Evolutionary conservation across 2,329 filamentous ascomycete species (phyloP).

Genomic region (Sclerotinia subarctica): DNA sequence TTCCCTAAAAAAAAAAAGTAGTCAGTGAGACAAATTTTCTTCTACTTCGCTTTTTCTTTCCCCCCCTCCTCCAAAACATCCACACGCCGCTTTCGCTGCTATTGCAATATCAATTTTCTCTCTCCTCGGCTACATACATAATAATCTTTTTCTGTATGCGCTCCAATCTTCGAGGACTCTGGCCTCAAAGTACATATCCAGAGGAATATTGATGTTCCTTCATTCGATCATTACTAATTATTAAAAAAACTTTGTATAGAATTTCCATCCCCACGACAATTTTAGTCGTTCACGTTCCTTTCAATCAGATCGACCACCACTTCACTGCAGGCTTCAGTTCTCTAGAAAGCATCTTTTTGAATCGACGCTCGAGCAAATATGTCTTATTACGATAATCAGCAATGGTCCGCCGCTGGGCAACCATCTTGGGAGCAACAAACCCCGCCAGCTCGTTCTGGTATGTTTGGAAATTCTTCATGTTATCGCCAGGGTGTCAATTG

Average conservation of each 20-base stretch:
- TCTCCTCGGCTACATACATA: constrained; percentile 17
- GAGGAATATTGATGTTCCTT: background rate
- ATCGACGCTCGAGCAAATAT: constrained; percentile 42
- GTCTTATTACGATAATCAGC: constrained; percentile 68
- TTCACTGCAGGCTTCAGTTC: constrained; percentile 38
- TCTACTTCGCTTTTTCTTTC: constrained; percentile 14
- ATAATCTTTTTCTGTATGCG: constrained; percentile 3
- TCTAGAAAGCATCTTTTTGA: constrained; percentile 34
- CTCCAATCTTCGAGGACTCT: constrained; percentile 5
- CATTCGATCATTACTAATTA: constrained; percentile 12
- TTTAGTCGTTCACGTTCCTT: constrained; percentile 39
- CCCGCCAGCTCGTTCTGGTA: constrained; percentile 71
- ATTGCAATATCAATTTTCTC: constrained; percentile 17
- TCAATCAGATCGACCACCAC: constrained; percentile 30
- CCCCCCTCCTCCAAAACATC: background rate
- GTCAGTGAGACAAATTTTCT: constrained; percentile 18
- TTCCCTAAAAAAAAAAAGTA: background rate
- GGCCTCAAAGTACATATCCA: background rate
- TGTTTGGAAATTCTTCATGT: constrained; percentile 31
- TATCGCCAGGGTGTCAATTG: constrained; percentile 28
- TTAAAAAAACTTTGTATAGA: constrained; percentile 11
- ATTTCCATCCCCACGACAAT: constrained; percentile 28
- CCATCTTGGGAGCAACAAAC: constrained; percentile 70
- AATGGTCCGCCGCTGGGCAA: constrained; percentile 57
- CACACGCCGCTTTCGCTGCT: constrained; percentile 19